phyloP scores from a whole-genome alignment of 2,329 filamentous ascomycete genomes.

The Xylariaceae sp. region DNA sequence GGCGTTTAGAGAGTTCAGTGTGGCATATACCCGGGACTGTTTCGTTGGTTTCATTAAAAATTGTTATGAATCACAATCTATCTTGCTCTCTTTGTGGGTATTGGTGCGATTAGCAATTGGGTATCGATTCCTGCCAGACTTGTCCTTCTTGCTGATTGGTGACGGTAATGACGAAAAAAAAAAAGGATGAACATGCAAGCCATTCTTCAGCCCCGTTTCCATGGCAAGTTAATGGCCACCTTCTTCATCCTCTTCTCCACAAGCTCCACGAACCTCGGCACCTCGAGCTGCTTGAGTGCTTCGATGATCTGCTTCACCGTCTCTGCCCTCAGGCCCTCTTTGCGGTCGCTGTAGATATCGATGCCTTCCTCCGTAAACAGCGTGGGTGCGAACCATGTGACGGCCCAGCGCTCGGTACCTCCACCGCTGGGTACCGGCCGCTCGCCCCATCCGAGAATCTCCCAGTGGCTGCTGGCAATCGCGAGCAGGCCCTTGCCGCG shows the following conservation, averaged over 20 bases:
- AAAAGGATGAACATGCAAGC: no score
- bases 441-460: constrained; percentile 72
- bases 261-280: constrained; percentile 50
- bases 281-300: constrained; percentile 47
- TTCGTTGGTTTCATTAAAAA: no score
- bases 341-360: constrained; percentile 67
- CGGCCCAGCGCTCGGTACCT: constrained; percentile 58
- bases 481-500: constrained; percentile 68
- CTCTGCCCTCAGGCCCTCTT: constrained; percentile 52
- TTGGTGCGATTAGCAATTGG: constrained; percentile 3
- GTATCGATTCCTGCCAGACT: constrained; percentile 11
- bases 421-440: constrained; percentile 25
- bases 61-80: constrained; percentile 8
- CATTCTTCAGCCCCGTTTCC: constrained; percentile 35
- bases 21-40: constrained; percentile 24
- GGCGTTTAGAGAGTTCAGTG: constrained; percentile 21
- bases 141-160: no score
- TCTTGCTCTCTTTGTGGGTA: background rate
- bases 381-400: constrained; percentile 81
- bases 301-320: constrained; percentile 52
- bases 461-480: constrained; percentile 72
- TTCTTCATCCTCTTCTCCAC: constrained; percentile 44
- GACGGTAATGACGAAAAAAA: no score
- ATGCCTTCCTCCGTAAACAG: constrained; percentile 77
- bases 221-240: constrained; percentile 48